Conservation (phyloP, 306 rosid genomes). For the Mimosa pudica region DNA sequence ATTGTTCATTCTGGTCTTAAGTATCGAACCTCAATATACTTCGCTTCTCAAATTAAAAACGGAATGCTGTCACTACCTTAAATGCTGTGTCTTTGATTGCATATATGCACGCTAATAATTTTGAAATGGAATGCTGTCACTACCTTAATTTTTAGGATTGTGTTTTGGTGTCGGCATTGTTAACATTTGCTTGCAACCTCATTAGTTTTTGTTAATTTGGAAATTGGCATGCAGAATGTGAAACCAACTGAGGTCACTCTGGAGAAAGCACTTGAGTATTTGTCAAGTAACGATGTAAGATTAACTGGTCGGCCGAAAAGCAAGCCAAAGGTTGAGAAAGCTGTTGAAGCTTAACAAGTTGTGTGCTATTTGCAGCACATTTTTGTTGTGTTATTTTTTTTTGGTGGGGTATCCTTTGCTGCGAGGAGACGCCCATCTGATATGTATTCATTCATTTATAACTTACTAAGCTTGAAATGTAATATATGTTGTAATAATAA, state of each 20-base stretch:
- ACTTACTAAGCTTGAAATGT: neutral
- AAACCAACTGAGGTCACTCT: slow-evolving; percentile 61
- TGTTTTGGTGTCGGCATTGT: slow-evolving; percentile 8
- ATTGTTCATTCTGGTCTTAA: too few species aligned
- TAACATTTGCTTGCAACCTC: too few species aligned
- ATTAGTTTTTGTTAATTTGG: neutral
- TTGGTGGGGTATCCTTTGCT: neutral
- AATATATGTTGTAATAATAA: neutral
- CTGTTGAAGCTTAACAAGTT: slow-evolving; percentile 44
- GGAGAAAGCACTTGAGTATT: slow-evolving; percentile 70
- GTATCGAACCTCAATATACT: too few species aligned
- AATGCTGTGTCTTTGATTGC: neutral
- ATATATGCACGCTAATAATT: neutral
- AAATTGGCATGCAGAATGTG: slow-evolving; percentile 53
- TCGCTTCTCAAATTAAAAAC: too few species aligned
- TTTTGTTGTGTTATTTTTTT: neutral
- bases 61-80: too few species aligned
- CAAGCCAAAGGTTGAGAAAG: slow-evolving; percentile 54
- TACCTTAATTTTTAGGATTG: neutral
- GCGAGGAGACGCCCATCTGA: neutral
- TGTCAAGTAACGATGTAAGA: slow-evolving; percentile 54
- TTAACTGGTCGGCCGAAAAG: slow-evolving; percentile 66
- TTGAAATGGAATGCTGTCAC: neutral
- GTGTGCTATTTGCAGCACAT: slow-evolving; percentile 15
- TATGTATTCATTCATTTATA: neutral